Base-by-base conservation (phyloP, 805 yeast genomes). In the Ogataea paradorogensis region DNA sequence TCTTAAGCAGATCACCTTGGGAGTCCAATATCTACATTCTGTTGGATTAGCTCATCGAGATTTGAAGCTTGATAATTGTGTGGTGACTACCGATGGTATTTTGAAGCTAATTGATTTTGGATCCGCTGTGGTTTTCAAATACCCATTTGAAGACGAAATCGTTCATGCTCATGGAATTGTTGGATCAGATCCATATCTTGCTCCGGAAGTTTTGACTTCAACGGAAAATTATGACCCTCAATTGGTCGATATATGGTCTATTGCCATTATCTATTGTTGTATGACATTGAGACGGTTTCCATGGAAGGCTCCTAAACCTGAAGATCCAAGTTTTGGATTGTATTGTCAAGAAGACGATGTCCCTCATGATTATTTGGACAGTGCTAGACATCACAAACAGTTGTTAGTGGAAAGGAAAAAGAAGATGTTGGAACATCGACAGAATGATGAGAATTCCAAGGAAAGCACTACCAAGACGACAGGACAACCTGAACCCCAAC, bases 231-330 rank as follows among this genome's bases (percentile, higher is more conserved):
- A 84, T 57, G 88, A 85, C 59, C 90, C 95, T 9, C 80, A 80
- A 57, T 76, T 77, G 26, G 89, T 83, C 21, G 95, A 85, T 63
- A 73, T 85, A 23, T 85, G 95, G 95, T 84, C 93, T 5, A 69
- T 84, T 33, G 95, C 87, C 15, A 85, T 85, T 25, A 85, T 85
- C 20, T 85, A 81, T 56, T 85, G 95, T 62, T 85, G 95, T 64
- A 84, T 85, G 91, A 82, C 87, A 49, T 67, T 85, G 45, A 81
- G 84, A 62, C 73, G 90, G 56, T 85, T 85, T 58, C 95, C 95
- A 2, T 85, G 95, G 95, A 85, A 84, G 14, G 84, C 82, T 2
- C 95, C 95, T 9, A 77, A 74, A 50, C 67, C 66, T 13, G 61
- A 77, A 24, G 95, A 85, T 60, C 80, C 82, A 47, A 81, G 88